Conservation (phyloP, 495 filamentous ascomycete species). For the Parathielavia appendiculata region DNA sequence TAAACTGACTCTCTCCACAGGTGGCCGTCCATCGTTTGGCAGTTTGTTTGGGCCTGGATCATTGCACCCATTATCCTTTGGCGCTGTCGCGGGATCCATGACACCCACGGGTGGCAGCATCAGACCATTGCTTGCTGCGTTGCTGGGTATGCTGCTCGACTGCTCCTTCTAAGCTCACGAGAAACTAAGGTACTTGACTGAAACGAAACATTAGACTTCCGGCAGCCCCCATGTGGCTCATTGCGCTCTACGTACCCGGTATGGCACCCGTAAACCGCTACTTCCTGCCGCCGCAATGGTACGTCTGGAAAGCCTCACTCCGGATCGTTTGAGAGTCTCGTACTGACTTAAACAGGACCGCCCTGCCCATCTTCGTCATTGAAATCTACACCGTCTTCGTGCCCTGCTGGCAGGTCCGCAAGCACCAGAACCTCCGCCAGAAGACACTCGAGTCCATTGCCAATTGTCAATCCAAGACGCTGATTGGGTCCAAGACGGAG, state of each 20-base stretch:
- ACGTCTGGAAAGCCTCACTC: slow-evolving; percentile 28
- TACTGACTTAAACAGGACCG: slow-evolving; percentile 25
- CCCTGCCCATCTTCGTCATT: slow-evolving; percentile 37
- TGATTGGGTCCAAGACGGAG: slow-evolving; percentile 21
- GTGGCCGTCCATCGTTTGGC: slow-evolving; percentile 61
- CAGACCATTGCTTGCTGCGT: slow-evolving; percentile 60
- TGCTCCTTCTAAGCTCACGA: slow-evolving; percentile 2
- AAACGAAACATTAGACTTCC: slow-evolving; percentile 45
- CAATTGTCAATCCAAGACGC: slow-evolving; percentile 32
- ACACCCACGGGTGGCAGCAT: slow-evolving; percentile 63
- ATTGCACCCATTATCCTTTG: slow-evolving; percentile 42
- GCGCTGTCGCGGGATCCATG: slow-evolving; percentile 47
- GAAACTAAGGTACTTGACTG: neutral
- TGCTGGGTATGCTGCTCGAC: slow-evolving; percentile 39
- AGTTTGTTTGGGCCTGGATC: slow-evolving; percentile 59
- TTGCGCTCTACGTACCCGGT: slow-evolving; percentile 52
- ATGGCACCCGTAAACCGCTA: slow-evolving; percentile 52
- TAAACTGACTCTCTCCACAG: slow-evolving; percentile 21
- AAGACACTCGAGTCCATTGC: slow-evolving; percentile 28
- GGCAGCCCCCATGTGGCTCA: slow-evolving; percentile 63
- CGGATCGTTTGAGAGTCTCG: too few species aligned
- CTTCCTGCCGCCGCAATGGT: slow-evolving; percentile 51
- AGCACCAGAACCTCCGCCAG: slow-evolving; percentile 27
- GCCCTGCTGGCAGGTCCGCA: slow-evolving; percentile 37
- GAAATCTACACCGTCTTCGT: slow-evolving; percentile 49